A percentile compares a stretch with the other conserved stretches of the same genome.
These are phyloP conservation scores for Hanseniaspora singularis DNA, from an alignment of 805 yeast genomes.

Conservation along the genomic window DNA sequence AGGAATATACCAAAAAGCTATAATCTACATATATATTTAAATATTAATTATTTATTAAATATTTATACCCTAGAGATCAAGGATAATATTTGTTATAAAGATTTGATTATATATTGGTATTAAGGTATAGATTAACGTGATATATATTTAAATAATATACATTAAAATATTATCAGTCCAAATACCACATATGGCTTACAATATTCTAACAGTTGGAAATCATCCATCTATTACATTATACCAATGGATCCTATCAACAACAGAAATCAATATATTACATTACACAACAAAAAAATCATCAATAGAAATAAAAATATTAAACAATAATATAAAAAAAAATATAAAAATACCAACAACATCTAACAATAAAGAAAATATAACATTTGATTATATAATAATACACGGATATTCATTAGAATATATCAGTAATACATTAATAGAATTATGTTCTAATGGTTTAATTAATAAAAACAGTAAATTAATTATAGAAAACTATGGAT, in stretches of 20 bases:
- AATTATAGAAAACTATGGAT: slow-evolving; percentile 4
- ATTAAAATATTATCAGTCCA: too few relatives aligned
- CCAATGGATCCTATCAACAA: neutral
- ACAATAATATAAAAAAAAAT: neutral
- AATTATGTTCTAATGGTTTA: neutral
- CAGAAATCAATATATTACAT: neutral
- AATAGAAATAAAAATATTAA: too few relatives aligned
- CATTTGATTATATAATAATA: slow-evolving; percentile 1
- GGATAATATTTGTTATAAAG: too few relatives aligned
- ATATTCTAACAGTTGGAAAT: slow-evolving; percentile 3
- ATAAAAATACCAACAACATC: neutral
- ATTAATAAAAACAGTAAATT: neutral
- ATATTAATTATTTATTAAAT: too few relatives aligned
- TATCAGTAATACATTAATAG: neutral
- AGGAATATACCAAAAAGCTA: too few relatives aligned
- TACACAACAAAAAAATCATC: neutral
- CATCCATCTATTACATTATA: neutral
- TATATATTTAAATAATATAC: too few relatives aligned
- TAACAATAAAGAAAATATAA: neutral
- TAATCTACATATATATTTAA: too few relatives aligned
- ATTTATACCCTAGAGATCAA: too few relatives aligned
- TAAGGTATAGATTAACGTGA: too few relatives aligned
- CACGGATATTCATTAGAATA: slow-evolving; percentile 1
- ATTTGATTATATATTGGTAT: too few relatives aligned
- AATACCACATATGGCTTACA: too few relatives aligned